Evolutionary conservation across 352 stramenopile genomes (phyloP).

Genomic region (Pythium phragmitis): DNA sequence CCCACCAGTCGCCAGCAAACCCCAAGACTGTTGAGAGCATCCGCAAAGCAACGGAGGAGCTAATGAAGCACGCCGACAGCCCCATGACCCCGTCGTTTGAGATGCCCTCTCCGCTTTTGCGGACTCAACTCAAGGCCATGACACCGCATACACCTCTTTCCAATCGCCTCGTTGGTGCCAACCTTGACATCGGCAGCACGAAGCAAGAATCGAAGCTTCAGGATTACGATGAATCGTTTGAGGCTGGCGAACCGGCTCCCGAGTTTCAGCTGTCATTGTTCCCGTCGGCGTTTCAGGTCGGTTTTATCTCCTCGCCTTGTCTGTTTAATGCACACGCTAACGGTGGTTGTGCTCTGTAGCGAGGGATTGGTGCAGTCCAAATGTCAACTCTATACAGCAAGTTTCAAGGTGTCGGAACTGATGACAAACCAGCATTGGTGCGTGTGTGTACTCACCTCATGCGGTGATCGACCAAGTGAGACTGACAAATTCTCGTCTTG

Average conservation of each 20-base stretch:
- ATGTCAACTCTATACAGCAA: constrained; percentile 85
- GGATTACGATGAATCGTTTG: constrained; percentile 73
- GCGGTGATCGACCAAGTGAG: background rate
- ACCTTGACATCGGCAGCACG: constrained; percentile 64
- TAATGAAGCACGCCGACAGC: constrained; percentile 50
- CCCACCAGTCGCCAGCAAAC: constrained; percentile 29
- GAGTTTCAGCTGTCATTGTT: constrained; percentile 76
- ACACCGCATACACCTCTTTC: constrained; percentile 81
- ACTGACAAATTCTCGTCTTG: constrained; percentile 2
- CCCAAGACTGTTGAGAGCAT: constrained; percentile 35
- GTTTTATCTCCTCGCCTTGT: constrained; percentile 25
- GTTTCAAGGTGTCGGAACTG: constrained; percentile 60
- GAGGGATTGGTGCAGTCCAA: constrained; percentile 74
- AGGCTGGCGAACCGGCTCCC: constrained; percentile 54
- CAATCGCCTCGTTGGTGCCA: constrained; percentile 80
- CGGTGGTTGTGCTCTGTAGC: constrained; percentile 28
- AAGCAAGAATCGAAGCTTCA: constrained; percentile 64
- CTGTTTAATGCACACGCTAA: background rate
- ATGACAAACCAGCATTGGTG: constrained; percentile 60
- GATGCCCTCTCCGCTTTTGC: constrained; percentile 74
- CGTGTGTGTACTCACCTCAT: constrained; percentile 21
- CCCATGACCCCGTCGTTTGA: constrained; percentile 61
- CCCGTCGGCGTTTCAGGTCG: constrained; percentile 62
- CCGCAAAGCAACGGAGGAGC: constrained; percentile 30
- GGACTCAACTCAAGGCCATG: constrained; percentile 81